A percentile compares a stretch with the other conserved stretches of the same genome.
Evolutionary conservation across 2,329 filamentous ascomycete species (phyloP).

Genomic region (Pseudodiploospora longispora): DNA sequence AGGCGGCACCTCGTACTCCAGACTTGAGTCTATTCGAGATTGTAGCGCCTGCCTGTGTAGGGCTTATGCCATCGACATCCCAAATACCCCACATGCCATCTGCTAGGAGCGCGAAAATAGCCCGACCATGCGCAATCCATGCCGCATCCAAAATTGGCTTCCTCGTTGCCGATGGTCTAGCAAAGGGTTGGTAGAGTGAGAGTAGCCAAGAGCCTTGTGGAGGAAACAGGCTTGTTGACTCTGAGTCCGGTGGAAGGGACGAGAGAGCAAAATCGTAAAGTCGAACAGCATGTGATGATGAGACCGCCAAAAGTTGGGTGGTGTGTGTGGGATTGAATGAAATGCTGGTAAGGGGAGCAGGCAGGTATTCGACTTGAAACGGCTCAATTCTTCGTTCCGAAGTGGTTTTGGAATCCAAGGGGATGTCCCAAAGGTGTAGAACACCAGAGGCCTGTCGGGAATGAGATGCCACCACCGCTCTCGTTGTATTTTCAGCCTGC

Average conservation of each 20-base stretch:
- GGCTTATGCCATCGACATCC: conserved; percentile 54
- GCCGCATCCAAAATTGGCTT: conserved; percentile 55
- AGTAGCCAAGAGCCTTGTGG: conserved; percentile 56
- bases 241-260: conserved; percentile 43
- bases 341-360: conserved; percentile 45
- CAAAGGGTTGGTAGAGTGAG: conserved; percentile 52
- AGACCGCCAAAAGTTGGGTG: conserved; percentile 50
- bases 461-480: conserved; percentile 52
- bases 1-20: conserved; percentile 48
- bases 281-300: conserved; percentile 47
- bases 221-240: conserved; percentile 42
- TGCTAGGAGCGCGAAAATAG: conserved; percentile 48
- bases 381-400: conserved; percentile 30
- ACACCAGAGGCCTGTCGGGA: conserved; percentile 51
- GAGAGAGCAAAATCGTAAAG: conserved; percentile 54
- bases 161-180: conserved; percentile 39
- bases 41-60: conserved; percentile 31
- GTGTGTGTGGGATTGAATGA: conserved; percentile 53
- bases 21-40: conserved; percentile 43
- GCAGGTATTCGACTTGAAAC: conserved; percentile 54
- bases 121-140: conserved; percentile 54
- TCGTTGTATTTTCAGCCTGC: conserved; percentile 25
- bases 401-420: conserved; percentile 33
- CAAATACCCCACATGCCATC: conserved; percentile 63
- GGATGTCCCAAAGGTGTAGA: conserved; percentile 50